Base-by-base conservation (phyloP, 2,329 filamentous ascomycete species). In the Colletotrichum chrysophilum region DNA sequence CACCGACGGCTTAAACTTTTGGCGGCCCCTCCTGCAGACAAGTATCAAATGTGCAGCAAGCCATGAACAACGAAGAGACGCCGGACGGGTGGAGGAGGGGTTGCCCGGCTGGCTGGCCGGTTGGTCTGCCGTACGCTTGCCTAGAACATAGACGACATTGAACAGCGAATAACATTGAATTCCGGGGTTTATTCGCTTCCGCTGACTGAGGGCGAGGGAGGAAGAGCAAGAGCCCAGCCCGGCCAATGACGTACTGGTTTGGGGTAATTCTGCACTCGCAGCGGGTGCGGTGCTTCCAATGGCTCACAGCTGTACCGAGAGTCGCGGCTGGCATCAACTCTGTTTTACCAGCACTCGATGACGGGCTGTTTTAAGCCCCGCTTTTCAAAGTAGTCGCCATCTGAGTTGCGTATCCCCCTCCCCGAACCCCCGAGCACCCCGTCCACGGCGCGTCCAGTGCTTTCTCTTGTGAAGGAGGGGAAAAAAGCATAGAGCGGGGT, bases 361-460 rank as follows among this genome's bases (percentile, higher is more conserved):
- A 75, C 69, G 70, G 43, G 7, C 38, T 75, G 8, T n/a, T n/a
- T 16, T 14, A 36, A 8, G 30, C 64, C 64, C 74, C 74, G 74
- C 74, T 76, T 69, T 73, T 68, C 62, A 60, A 26, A 28, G 43
- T 36, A 24, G 34, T 34, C 61, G 34, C 61, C 32, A 38, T 24
- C 14, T 68, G 52, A 13, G 34, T 66, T 43, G 38, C 24, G 67
- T 62, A 60, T 67, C 55, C 58, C 70, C 56, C 43, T 76, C 65
- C 70, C 74, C 74, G 74, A 74, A 76, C 74, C 74, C 64, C 74
- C 74, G 74, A 76, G 74, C 26, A 55, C 70, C 48, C 56, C 24
- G 38, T 66, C 58, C 28, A 21, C 43, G 43, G 43, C 43, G 43
- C 43, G n/a, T 48, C 43, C 43, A 48, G 43, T 48, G 43, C 58